These are phyloP conservation scores for Populus pruinosa DNA, from an alignment of 345 rosid genomes.

Conservation along the genomic window DNA sequence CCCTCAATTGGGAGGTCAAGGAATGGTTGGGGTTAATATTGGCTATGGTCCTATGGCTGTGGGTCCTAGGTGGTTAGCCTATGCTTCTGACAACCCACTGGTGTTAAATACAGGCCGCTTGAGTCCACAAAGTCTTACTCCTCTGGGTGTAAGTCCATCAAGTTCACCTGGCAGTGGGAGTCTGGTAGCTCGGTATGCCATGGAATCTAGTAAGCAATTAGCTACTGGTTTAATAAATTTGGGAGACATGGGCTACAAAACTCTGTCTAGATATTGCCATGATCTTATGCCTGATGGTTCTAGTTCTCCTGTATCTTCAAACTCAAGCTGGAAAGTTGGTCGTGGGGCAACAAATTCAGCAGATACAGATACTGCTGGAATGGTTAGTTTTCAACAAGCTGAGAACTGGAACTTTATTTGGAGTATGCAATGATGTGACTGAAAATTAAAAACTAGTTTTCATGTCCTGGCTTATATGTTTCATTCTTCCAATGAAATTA, in stretches of 20 bases:
- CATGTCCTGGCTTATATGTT: constrained; percentile 6
- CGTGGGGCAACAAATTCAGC: constrained; percentile 51
- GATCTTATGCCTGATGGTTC: constrained; percentile 78
- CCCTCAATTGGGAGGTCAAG: constrained; percentile 83
- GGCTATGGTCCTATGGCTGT: constrained; percentile 99
- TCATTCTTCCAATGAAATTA: constrained; percentile 5
- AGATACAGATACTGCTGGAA: constrained; percentile 81
- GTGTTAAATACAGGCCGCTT: constrained; percentile 72
- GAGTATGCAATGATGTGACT: not conserved
- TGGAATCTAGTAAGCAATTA: constrained; percentile 62
- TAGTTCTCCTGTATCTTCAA: constrained; percentile 65
- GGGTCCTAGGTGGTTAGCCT: constrained; percentile 96
- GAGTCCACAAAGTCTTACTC: constrained; percentile 92
- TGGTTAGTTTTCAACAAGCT: constrained; percentile 55
- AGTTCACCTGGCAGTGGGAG: constrained; percentile 85
- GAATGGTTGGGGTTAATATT: constrained; percentile 61
- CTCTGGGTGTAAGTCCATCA: constrained; percentile 92
- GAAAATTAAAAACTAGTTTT: not conserved
- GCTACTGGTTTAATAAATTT: constrained; percentile 29
- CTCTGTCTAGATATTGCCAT: constrained; percentile 78
- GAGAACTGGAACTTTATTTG: constrained; percentile 10
- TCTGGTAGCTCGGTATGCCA: constrained; percentile 89
- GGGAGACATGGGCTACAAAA: constrained; percentile 79
- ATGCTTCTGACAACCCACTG: constrained; percentile 80
- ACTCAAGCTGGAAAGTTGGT: constrained; percentile 76